phyloP scores from a whole-genome alignment of 371 early-diverging fungal genomes.

The Chytridium lagenaria region DNA sequence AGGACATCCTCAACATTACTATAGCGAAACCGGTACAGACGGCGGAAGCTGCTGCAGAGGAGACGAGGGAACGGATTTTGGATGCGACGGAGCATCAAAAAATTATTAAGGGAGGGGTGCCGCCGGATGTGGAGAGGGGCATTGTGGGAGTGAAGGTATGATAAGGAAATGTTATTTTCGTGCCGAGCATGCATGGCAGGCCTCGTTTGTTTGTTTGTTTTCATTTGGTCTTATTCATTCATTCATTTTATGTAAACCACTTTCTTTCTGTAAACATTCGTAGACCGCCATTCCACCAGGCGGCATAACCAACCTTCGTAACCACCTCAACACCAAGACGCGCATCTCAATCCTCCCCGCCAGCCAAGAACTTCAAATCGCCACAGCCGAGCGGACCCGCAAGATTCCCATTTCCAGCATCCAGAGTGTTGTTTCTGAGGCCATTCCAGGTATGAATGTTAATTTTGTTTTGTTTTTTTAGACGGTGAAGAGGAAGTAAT shows the following conservation, averaged over 20 bases:
- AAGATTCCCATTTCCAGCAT: constrained; percentile 4
- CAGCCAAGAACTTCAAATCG: constrained; percentile 16
- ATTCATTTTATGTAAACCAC: not conserved
- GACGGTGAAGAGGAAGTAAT: too few relatives aligned
- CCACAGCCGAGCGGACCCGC: not conserved
- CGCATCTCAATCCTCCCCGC: not conserved
- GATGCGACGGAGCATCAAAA: constrained; percentile 16
- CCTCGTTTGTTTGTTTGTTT: not conserved
- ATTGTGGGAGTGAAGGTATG: not conserved
- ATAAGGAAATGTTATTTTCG: too few relatives aligned
- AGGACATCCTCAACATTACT: constrained; percentile 10
- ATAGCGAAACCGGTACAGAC: not conserved
- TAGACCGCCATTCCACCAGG: constrained; percentile 3
- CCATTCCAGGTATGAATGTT: not conserved
- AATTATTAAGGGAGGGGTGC: not conserved
- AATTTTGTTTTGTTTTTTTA: not conserved
- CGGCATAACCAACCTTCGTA: not conserved
- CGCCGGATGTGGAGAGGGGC: not conserved
- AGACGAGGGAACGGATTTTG: not conserved
- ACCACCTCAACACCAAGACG: not conserved
- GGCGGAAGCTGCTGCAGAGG: not conserved
- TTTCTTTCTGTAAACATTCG: not conserved
- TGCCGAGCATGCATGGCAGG: too few relatives aligned
- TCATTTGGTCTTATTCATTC: not conserved
- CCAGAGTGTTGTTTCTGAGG: not conserved